Percentiles rank a stretch among this genome's conserved stretches.
Conservation (phyloP, 805 yeast species). For the Myxozyma nipponensis region DNA sequence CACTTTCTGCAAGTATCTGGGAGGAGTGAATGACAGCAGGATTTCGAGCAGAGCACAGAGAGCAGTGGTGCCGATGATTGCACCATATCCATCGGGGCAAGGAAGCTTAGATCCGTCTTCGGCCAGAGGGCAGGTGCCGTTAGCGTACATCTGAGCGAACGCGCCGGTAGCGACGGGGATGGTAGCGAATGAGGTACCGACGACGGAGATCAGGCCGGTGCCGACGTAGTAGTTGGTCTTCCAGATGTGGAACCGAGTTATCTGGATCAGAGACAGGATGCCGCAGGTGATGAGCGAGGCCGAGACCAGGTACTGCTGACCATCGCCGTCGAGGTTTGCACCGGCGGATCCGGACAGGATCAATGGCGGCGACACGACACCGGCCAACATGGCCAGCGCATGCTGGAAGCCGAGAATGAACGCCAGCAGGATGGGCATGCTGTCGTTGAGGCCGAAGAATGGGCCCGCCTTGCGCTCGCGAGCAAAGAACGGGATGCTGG, state of each 20-base stretch:
- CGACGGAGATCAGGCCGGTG: constrained; percentile 84
- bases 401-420: constrained; percentile 82
- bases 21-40: constrained; percentile 70
- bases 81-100: constrained; percentile 90
- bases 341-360: constrained; percentile 60
- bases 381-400: constrained; percentile 86
- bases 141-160: constrained; percentile 72
- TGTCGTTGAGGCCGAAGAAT: constrained; percentile 74
- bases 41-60: constrained; percentile 75
- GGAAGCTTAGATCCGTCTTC: constrained; percentile 64
- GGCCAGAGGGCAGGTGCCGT: constrained; percentile 62
- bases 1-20: constrained; percentile 59
- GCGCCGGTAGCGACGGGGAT: constrained; percentile 74
- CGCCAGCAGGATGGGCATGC: constrained; percentile 78
- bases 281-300: constrained; percentile 69
- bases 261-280: constrained; percentile 66
- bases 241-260: constrained; percentile 73
- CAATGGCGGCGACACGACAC: constrained; percentile 80
- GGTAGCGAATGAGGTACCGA: constrained; percentile 88
- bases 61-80: constrained; percentile 75
- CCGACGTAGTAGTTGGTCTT: constrained; percentile 76
- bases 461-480: constrained; percentile 55
- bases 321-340: constrained; percentile 45
- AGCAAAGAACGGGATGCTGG: constrained; percentile 66
- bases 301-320: constrained; percentile 64